These are phyloP conservation scores for Prillingera fragicola DNA, from an alignment of 1,284 basidiomycete species.

Conservation along the genomic window DNA sequence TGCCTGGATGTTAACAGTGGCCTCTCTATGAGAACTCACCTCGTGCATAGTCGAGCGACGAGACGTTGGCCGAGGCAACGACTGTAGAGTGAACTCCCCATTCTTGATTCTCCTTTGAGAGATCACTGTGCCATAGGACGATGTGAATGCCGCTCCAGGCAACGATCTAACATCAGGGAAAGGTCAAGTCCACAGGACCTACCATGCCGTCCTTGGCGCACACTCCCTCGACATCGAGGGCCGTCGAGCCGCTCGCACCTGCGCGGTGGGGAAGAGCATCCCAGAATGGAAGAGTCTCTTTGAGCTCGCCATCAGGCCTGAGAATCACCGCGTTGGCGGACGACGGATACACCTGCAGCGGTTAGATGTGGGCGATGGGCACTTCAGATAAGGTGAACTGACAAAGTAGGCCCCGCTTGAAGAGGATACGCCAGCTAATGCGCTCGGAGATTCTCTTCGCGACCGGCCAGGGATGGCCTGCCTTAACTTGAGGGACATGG, in stretches of 20 bases:
- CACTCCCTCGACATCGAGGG: conserved; percentile 29
- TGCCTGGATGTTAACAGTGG: conserved; percentile 18
- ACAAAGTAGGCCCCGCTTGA: conserved; percentile 9
- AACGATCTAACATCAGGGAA: conserved; percentile 27
- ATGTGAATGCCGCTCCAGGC: conserved; percentile 40
- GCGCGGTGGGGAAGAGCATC: conserved; percentile 37
- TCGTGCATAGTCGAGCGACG: conserved; percentile 26
- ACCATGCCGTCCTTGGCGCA: conserved; percentile 23
- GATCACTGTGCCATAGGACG: conserved; percentile 31
- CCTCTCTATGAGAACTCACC: conserved; percentile 20
- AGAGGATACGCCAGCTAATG: conserved; percentile 5
- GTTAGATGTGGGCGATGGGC: not conserved
- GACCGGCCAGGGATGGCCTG: conserved; percentile 41
- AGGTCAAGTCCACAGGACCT: not conserved
- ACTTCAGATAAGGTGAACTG: conserved; percentile 1
- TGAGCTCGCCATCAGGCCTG: conserved; percentile 27
- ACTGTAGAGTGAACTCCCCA: conserved; percentile 39
- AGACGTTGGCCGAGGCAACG: conserved; percentile 26
- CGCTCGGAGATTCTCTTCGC: conserved; percentile 4
- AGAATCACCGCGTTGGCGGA: conserved; percentile 35
- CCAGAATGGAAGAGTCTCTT: conserved; percentile 40
- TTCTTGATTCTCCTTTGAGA: conserved; percentile 8
- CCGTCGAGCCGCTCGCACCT: conserved; percentile 21
- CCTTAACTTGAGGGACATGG: conserved; percentile 40
- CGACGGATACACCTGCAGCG: conserved; percentile 36